phyloP scores from a whole-genome alignment of 148 eudicot genomes.

The Dianthus caryophyllus region DNA sequence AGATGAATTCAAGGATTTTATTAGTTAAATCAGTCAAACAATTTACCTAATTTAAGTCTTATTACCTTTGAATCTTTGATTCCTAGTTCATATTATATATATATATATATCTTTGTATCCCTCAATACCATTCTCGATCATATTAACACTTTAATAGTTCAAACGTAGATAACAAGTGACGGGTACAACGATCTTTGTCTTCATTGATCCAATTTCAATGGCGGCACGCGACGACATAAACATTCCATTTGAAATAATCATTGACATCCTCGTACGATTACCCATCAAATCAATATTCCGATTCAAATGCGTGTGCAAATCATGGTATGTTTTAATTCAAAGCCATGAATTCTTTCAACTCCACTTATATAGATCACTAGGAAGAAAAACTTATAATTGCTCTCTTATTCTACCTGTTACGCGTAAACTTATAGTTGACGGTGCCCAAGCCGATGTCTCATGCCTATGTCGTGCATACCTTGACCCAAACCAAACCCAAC shows the following conservation, averaged over 20 bases:
- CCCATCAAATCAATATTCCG: slow-evolving; percentile 11
- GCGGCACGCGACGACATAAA: not conserved
- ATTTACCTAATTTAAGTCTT: too few species aligned
- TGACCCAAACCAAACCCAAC: slow-evolving; percentile 2
- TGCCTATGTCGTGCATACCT: slow-evolving; percentile 17
- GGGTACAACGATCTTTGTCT: too few species aligned
- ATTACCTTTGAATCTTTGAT: too few species aligned
- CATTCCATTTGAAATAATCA: slow-evolving; percentile 15
- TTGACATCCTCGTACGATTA: slow-evolving; percentile 4
- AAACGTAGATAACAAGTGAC: too few species aligned
- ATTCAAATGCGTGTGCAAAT: slow-evolving; percentile 16
- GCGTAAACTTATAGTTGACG: not conserved
- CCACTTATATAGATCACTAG: not conserved
- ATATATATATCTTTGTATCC: too few species aligned
- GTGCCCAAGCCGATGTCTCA: not conserved
- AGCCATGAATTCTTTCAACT: slow-evolving; percentile 14
- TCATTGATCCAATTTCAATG: not conserved
- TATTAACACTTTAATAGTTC: too few species aligned
- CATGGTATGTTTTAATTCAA: slow-evolving; percentile 6
- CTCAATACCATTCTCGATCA: too few species aligned
- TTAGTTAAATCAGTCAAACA: too few species aligned
- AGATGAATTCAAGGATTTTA: too few species aligned
- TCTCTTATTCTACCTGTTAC: slow-evolving; percentile 13
- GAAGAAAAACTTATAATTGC: not conserved
- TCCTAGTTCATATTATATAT: too few species aligned